phyloP scores from a whole-genome alignment of 2,329 filamentous ascomycete species.

The Metarhizium brunneum region DNA sequence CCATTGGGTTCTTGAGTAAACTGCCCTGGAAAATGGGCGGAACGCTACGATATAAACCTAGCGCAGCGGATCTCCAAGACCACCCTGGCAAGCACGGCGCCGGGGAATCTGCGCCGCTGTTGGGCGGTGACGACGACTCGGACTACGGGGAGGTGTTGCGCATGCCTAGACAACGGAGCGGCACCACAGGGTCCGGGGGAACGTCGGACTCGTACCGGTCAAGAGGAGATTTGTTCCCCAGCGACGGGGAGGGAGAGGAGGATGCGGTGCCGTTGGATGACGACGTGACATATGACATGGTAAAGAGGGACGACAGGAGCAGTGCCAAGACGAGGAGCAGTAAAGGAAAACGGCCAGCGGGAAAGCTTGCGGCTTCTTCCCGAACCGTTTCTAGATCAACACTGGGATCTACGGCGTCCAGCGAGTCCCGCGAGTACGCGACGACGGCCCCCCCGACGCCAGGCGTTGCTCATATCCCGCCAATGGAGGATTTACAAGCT shows the following conservation, averaged over 20 bases:
- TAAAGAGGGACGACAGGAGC: slow-evolving; percentile 66
- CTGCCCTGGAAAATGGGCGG: slow-evolving; percentile 80
- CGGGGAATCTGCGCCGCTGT: slow-evolving; percentile 60
- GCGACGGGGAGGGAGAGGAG: slow-evolving; percentile 76
- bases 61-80: slow-evolving; percentile 82
- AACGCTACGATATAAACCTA: slow-evolving; percentile 79
- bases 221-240: slow-evolving; percentile 82
- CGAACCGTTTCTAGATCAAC: slow-evolving; percentile 52
- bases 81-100: slow-evolving; percentile 53
- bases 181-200: slow-evolving; percentile 68
- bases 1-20: slow-evolving; percentile 74
- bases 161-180: slow-evolving; percentile 52
- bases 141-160: slow-evolving; percentile 18
- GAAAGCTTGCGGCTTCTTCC: slow-evolving; percentile 30
- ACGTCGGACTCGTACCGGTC: slow-evolving; percentile 83
- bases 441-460: slow-evolving; percentile 22
- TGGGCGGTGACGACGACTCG: slow-evolving; percentile 30
- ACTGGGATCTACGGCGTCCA: slow-evolving; percentile 34
- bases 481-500: slow-evolving; percentile 40
- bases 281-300: slow-evolving; percentile 78
- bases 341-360: slow-evolving; percentile 45
- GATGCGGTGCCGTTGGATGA: slow-evolving; percentile 90
- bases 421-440: slow-evolving; percentile 18
- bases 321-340: slow-evolving; percentile 48
- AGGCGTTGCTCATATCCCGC: slow-evolving; percentile 30